Percentiles rank a stretch among this genome's conserved stretches.
Evolutionary conservation across 495 filamentous ascomycete genomes (phyloP).

Genomic region (Tirmania nivea): DNA sequence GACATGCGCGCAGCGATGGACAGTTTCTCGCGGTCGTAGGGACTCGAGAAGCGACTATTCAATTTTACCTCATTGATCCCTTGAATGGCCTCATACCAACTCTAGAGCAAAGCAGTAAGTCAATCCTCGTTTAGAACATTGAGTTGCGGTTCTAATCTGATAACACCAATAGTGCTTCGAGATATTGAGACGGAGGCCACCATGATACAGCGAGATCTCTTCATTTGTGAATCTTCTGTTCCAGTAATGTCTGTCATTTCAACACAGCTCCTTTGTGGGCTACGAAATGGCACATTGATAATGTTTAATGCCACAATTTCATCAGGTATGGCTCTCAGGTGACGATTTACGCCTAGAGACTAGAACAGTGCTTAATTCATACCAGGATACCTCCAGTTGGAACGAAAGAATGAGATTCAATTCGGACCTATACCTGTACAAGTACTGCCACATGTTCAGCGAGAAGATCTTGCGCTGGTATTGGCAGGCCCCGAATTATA

Average conservation of each 20-base stretch:
- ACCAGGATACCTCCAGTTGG: conserved; percentile 13
- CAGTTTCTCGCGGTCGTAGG: conserved; percentile 13
- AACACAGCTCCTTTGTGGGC: conserved; percentile 12
- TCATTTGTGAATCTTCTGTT: conserved; percentile 16
- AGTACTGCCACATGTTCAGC: conserved; percentile 10
- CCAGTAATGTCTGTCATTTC: conserved; percentile 7
- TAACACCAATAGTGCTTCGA: conserved; percentile 5
- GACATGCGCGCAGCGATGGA: conserved; percentile 1
- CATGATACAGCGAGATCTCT: conserved; percentile 9
- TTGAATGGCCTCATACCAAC: conserved; percentile 10
- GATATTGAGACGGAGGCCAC: neutral
- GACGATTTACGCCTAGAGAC: too few species aligned
- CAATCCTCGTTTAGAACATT: neutral
- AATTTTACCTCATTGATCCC: conserved; percentile 14
- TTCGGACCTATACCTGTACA: conserved; percentile 19
- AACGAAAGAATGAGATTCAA: conserved; percentile 35
- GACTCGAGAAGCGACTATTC: conserved; percentile 14
- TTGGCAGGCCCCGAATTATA: conserved; percentile 18
- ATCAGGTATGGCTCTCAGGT: conserved; percentile 4
- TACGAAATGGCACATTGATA: conserved; percentile 15
- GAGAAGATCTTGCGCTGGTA: conserved; percentile 15
- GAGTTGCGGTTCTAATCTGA: conserved; percentile 1
- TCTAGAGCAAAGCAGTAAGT: conserved; percentile 13
- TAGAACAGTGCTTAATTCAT: too few species aligned
- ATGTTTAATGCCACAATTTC: conserved; percentile 9